phyloP scores from a whole-genome alignment of 495 filamentous ascomycete species.

The Apiosordaria backusii region DNA sequence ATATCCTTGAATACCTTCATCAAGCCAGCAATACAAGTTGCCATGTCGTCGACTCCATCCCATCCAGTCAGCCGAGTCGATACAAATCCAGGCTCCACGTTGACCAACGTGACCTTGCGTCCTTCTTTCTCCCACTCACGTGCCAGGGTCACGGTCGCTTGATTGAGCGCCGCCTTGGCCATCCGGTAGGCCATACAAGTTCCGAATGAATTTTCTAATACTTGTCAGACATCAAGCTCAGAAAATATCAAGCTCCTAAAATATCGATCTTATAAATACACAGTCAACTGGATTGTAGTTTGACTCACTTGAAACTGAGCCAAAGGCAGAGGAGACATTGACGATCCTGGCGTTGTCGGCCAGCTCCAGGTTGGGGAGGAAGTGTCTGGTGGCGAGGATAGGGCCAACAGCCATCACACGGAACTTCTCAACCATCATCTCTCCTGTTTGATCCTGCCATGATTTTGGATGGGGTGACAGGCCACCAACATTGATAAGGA shows the following conservation, averaged over 20 bases:
- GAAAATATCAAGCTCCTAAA: too few species aligned
- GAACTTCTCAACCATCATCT: background rate
- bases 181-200: background rate
- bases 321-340: background rate
- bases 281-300: too few species aligned
- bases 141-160: background rate
- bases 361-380: background rate
- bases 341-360: background rate
- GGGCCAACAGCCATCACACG: background rate
- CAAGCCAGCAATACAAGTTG: background rate
- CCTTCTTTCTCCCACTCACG: slow-evolving; percentile 1
- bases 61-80: background rate
- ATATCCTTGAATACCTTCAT: background rate
- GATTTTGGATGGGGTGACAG: background rate
- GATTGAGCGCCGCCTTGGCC: background rate
- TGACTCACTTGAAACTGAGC: background rate
- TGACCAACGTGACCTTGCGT: background rate
- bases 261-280: too few species aligned
- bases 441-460: background rate
- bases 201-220: background rate
- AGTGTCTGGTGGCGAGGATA: background rate
- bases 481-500: slow-evolving; percentile 1
- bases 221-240: too few species aligned
- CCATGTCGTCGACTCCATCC: background rate
- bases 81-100: background rate